phyloP scores from a whole-genome alignment of 345 rosid genomes.

The Balakata baccata region DNA sequence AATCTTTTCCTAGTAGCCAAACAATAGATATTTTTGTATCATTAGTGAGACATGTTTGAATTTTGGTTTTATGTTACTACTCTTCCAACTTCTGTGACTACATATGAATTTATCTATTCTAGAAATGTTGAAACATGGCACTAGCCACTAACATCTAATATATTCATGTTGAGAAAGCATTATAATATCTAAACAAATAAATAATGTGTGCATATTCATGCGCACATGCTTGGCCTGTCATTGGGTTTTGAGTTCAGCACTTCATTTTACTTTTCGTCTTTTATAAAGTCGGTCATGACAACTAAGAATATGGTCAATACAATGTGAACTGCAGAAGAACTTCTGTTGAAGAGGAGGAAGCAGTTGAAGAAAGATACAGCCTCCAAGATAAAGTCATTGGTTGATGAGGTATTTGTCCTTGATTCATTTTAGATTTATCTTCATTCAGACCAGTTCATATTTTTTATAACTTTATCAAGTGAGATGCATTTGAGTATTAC shows the following conservation, averaged over 20 bases:
- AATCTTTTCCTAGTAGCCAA: background rate
- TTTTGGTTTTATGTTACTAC: background rate
- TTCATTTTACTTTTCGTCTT: background rate
- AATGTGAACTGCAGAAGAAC: conserved; percentile 70
- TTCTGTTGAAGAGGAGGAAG: conserved; percentile 84
- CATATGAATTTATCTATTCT: conserved; percentile 6
- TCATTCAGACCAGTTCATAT: background rate
- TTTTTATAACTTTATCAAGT: too few species aligned
- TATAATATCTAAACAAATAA: background rate
- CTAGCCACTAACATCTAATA: background rate
- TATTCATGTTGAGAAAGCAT: background rate
- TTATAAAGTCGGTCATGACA: background rate
- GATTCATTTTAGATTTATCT: background rate
- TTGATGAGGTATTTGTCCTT: conserved; percentile 67
- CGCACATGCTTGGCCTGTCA: background rate
- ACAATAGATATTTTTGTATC: background rate
- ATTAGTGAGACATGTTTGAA: background rate
- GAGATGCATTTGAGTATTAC: too few species aligned
- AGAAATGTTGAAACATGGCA: background rate
- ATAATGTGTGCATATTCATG: background rate
- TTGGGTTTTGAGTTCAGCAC: background rate
- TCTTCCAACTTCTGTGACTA: background rate
- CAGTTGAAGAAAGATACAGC: conserved; percentile 95
- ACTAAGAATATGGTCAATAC: conserved; percentile 5
- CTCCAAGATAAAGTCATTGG: conserved; percentile 79